Conservation (phyloP, 202 grass and related monocot species). For the Hordeum pubiflorum region DNA sequence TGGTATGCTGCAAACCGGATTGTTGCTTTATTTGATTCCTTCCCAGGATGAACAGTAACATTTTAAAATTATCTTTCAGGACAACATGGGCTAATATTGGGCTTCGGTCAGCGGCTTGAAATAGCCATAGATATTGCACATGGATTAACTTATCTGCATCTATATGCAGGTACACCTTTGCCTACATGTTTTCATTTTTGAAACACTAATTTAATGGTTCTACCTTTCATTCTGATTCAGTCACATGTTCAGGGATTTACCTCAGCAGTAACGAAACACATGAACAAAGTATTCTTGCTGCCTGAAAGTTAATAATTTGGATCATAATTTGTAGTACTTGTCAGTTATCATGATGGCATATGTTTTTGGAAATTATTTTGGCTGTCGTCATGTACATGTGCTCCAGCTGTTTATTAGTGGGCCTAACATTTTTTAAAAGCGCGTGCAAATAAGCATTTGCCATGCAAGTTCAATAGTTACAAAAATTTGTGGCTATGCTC, state of each 20-base stretch:
- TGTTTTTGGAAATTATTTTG: background rate
- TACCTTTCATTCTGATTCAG: background rate
- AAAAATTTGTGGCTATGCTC: background rate
- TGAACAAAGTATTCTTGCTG: background rate
- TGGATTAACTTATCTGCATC: slow-evolving; percentile 96
- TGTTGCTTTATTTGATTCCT: slow-evolving; percentile 23
- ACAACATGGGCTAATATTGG: slow-evolving; percentile 49
- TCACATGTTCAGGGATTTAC: background rate
- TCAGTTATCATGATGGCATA: background rate
- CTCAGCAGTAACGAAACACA: background rate
- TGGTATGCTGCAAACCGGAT: slow-evolving; percentile 56
- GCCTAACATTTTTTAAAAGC: background rate
- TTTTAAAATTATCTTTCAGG: slow-evolving; percentile 47
- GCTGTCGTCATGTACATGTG: background rate
- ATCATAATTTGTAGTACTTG: background rate
- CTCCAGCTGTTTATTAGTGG: background rate
- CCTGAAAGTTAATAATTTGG: background rate
- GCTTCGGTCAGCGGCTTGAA: slow-evolving; percentile 86
- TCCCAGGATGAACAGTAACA: background rate
- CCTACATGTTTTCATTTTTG: slow-evolving; percentile 6
- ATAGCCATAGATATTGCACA: slow-evolving; percentile 98
- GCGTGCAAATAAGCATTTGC: background rate
- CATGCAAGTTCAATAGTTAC: background rate
- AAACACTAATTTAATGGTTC: background rate
- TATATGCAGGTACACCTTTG: slow-evolving; percentile 77